A percentile compares a stretch with the other conserved stretches of the same genome.
Conservation (phyloP, 768 basidiomycete genomes). For the Leucocoprinus leucothites region DNA sequence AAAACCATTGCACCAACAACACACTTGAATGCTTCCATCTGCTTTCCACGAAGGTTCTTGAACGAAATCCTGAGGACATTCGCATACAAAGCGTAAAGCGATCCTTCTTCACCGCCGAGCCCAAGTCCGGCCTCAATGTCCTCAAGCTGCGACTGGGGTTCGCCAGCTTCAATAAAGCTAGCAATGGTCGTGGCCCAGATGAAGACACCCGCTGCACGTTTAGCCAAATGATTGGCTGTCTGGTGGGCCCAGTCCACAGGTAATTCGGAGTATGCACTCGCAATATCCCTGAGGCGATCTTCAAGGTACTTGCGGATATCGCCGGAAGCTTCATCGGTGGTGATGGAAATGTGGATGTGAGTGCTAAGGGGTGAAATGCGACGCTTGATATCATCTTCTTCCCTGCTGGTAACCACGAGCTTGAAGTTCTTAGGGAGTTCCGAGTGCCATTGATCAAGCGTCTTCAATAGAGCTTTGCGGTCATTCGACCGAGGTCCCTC, state of each 20-base stretch:
- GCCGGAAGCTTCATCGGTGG: conserved; percentile 15
- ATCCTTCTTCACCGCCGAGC: conserved; percentile 9
- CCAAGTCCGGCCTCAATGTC: conserved; percentile 11
- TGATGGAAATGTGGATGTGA: conserved; percentile 17
- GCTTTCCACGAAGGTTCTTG: not conserved
- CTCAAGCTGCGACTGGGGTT: conserved; percentile 15
- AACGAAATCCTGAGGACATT: not conserved
- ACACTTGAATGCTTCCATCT: conserved; percentile 12
- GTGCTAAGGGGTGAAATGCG: conserved; percentile 13
- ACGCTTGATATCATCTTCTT: conserved; percentile 15
- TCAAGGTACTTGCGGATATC: conserved; percentile 23
- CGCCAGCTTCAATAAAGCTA: conserved; percentile 17
- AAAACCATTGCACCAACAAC: conserved; percentile 20
- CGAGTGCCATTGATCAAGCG: conserved; percentile 17
- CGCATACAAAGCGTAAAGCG: conserved; percentile 14
- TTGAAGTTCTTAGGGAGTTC: conserved; percentile 19
- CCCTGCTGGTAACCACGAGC: conserved; percentile 24
- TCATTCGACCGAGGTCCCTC: conserved; percentile 14
- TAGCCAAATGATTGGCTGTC: conserved; percentile 17
- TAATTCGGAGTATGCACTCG: not conserved
- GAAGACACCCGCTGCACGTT: conserved; percentile 26
- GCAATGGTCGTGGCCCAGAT: conserved; percentile 25
- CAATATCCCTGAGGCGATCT: conserved; percentile 6
- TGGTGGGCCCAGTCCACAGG: conserved; percentile 18
- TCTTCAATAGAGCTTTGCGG: conserved; percentile 19